Evolutionary conservation across 2,329 filamentous ascomycete species (phyloP).

Genomic region (Ophiostoma ips): DNA sequence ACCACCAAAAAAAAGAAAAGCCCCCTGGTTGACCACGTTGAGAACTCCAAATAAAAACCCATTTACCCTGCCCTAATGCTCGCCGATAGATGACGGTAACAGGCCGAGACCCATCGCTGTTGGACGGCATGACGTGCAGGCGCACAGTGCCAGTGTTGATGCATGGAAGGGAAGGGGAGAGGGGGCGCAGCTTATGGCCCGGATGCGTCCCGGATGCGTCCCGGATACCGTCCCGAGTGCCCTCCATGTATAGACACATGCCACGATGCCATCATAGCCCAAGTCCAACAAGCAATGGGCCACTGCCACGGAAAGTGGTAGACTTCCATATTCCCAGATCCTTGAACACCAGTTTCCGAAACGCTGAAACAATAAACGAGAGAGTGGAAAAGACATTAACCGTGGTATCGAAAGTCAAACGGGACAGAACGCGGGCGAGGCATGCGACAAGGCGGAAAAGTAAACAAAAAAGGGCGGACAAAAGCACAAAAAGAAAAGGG

Average conservation of each 20-base stretch:
- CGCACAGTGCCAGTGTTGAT: background rate
- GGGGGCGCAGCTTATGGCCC: background rate
- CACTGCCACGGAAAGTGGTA: background rate
- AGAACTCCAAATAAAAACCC: slow-evolving; percentile 1
- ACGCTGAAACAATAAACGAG: slow-evolving; percentile 2
- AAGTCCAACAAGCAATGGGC: background rate
- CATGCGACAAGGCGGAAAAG: background rate
- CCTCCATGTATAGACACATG: background rate
- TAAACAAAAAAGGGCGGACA: background rate
- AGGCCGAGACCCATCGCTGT: background rate
- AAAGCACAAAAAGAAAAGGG: background rate
- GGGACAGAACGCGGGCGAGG: no score
- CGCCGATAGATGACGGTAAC: background rate
- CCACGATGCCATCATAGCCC: background rate
- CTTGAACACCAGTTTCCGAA: background rate
- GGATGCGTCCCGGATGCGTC: background rate
- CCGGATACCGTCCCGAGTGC: no score
- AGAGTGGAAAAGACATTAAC: background rate
- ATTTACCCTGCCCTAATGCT: background rate
- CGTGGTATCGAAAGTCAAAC: background rate
- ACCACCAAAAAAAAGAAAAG: background rate
- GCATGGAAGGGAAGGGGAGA: background rate
- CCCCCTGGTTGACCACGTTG: background rate
- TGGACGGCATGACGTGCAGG: background rate
- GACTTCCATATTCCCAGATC: background rate